Base-by-base conservation (phyloP, 2,329 filamentous ascomycete genomes). In the Herpotrichia juniperi region DNA sequence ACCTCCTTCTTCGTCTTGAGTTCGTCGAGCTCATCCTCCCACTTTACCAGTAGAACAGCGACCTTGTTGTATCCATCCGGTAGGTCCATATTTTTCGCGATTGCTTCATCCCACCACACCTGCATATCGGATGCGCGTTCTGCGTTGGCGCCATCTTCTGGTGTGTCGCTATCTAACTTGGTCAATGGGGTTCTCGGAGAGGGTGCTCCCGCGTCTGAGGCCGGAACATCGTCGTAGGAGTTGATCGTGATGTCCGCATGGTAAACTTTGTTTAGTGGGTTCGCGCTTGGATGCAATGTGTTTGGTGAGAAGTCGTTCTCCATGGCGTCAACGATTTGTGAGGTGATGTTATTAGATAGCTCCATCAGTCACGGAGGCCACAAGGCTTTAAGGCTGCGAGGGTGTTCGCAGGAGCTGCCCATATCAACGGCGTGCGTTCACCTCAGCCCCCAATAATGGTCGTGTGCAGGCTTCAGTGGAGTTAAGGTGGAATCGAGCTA, bases 11-110 rank as follows among this genome's bases (percentile, higher is more conserved):
- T 51, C n/a, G 69, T 72, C 8, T 63, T 64, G 12, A 74, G 54
- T n/a, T 74, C 65, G 35, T 75, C 72, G 2, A 75, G 46, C 6
- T 62, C 46, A 25, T 69, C 63, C 0, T 54, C 66, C 73, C 73
- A 76, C 30, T 69, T 69, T 24, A 75, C 63, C 4, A 76, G 54
- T 3, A 76, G 50, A 1, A 74, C 73, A 7, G 69, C 62, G 8
- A 74, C 73, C 24, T 72, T 57, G 5, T 56, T 21, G 42, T 76
- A 76, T 2, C 64, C 64, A 12, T 67, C 62, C 1, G 69, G 61
- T 14, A 70, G 57, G 10, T 64, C 51, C 65, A 72, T 68, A 26
- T 72, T 55, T 47, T 39, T 54, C 10, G 50, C 51, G 10, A 68
- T 69, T 2, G 59, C 62, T 35, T 72, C 63, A 26, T 68, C 61